Evolutionary conservation across 495 filamentous ascomycete genomes (phyloP).

Genomic region (Penicillium angulare): DNA sequence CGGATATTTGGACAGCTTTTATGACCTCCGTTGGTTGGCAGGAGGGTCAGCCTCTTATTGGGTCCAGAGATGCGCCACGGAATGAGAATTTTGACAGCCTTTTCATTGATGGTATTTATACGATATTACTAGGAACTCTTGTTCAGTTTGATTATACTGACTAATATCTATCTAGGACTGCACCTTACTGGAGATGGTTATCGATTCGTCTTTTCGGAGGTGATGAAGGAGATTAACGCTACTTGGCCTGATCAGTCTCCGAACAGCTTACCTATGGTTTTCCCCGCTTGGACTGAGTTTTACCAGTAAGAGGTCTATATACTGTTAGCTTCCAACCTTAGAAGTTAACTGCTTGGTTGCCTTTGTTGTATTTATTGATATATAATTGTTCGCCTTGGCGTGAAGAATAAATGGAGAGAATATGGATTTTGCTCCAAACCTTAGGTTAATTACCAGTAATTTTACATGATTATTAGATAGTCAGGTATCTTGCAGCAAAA

Average conservation of each 20-base stretch:
- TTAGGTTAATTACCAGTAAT: too few species aligned
- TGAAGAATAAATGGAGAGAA: too few species aligned
- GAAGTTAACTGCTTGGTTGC: too few species aligned
- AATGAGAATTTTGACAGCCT: constrained; percentile 49
- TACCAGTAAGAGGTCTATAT: background rate
- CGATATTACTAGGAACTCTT: background rate
- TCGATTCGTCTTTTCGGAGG: constrained; percentile 53
- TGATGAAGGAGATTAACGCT: constrained; percentile 51
- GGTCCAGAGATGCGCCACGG: constrained; percentile 49
- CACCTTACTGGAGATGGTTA: constrained; percentile 65
- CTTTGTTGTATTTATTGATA: too few species aligned
- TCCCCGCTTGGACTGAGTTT: constrained; percentile 47
- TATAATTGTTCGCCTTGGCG: too few species aligned
- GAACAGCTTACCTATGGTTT: constrained; percentile 48
- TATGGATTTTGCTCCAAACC: too few species aligned
- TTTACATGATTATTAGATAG: too few species aligned
- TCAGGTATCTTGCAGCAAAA: too few species aligned
- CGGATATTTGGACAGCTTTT: constrained; percentile 73
- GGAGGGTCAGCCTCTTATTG: constrained; percentile 50
- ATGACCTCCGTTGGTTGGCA: constrained; percentile 67
- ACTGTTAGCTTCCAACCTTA: too few species aligned
- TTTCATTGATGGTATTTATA: constrained; percentile 56
- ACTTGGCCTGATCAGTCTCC: constrained; percentile 62
- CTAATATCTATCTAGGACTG: constrained; percentile 44
- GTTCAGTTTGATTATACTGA: too few species aligned